Percentiles rank a stretch among this genome's conserved stretches.
phyloP scores from a whole-genome alignment of 2,329 filamentous ascomycete species.

The Penicillium sp. region DNA sequence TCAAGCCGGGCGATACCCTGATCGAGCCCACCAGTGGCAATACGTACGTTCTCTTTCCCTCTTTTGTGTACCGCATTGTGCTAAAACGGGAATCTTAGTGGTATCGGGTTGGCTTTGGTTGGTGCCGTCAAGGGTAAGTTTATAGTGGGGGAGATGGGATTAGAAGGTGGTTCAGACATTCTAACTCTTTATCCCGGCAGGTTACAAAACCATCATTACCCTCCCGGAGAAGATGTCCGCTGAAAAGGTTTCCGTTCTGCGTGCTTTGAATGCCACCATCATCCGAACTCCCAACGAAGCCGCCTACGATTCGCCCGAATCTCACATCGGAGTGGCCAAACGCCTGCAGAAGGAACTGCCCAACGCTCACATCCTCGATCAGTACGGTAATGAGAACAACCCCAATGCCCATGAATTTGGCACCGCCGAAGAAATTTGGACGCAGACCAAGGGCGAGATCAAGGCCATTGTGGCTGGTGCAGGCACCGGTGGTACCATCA shows the following conservation, averaged over 20 bases:
- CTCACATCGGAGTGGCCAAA: conserved; percentile 89
- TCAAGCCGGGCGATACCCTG: conserved; percentile 93
- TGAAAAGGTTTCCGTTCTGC: conserved; percentile 92
- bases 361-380: conserved; percentile 93
- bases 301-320: conserved; percentile 89
- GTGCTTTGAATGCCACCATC: conserved; percentile 91
- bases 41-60: conserved; percentile 49
- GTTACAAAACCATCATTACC: conserved; percentile 97
- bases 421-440: conserved; percentile 94
- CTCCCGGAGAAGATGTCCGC: conserved; percentile 99
- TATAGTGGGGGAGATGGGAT: neutral
- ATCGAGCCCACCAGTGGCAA: conserved; percentile 98
- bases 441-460: conserved; percentile 77
- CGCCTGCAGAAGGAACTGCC: conserved; percentile 91
- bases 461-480: conserved; percentile 84
- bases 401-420: conserved; percentile 88
- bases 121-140: conserved; percentile 72
- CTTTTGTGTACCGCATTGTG: neutral
- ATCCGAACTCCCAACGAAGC: conserved; percentile 96
- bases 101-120: conserved; percentile 90
- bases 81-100: conserved; percentile 39
- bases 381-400: conserved; percentile 90
- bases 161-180: neutral
- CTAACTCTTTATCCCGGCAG: conserved; percentile 17
- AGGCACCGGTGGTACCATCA: conserved; percentile 92